A percentile compares a stretch with the other conserved stretches of the same genome.
phyloP scores from a whole-genome alignment of 2,329 filamentous ascomycete species.

The Venturia asperata region DNA sequence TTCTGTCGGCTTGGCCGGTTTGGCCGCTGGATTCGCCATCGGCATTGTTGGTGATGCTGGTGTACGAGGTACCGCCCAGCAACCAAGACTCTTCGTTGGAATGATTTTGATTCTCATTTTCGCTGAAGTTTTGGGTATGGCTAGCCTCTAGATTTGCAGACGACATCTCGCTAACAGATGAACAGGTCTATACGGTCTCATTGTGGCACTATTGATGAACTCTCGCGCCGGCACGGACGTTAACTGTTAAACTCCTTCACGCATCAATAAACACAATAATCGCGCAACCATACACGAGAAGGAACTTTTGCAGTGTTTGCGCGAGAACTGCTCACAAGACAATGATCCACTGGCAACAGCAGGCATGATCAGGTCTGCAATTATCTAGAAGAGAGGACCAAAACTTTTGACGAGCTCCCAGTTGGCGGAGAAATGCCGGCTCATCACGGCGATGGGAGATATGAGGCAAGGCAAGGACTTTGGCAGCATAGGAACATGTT shows the following conservation, averaged over 20 bases:
- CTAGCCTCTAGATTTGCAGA: slow-evolving; percentile 20
- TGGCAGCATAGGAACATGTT: slow-evolving; percentile 5
- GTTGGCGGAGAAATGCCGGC: neutral
- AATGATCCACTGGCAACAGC: slow-evolving; percentile 9
- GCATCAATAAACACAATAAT: neutral
- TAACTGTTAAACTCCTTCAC: slow-evolving; percentile 11
- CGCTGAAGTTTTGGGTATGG: slow-evolving; percentile 91
- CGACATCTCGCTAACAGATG: slow-evolving; percentile 23
- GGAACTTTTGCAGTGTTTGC: neutral
- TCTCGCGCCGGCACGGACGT: slow-evolving; percentile 52
- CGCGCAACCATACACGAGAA: slow-evolving; percentile 5
- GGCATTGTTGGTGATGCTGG: slow-evolving; percentile 66
- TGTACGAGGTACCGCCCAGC: slow-evolving; percentile 79
- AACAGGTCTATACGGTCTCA: slow-evolving; percentile 93
- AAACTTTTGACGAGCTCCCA: slow-evolving; percentile 1
- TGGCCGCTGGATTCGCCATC: slow-evolving; percentile 78
- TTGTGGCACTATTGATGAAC: slow-evolving; percentile 99
- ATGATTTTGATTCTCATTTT: slow-evolving; percentile 99
- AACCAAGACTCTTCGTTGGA: slow-evolving; percentile 83
- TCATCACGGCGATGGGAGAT: neutral
- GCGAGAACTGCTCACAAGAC: neutral
- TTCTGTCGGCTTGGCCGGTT: slow-evolving; percentile 68
- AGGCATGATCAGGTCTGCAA: slow-evolving; percentile 1
- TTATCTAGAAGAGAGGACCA: neutral
- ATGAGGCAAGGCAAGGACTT: neutral